A percentile compares a stretch with the other conserved stretches of the same genome.
These are phyloP conservation scores for Symbiodinium pilosum DNA, from an alignment of 73 alveolate genomes.

Conservation along the genomic window DNA sequence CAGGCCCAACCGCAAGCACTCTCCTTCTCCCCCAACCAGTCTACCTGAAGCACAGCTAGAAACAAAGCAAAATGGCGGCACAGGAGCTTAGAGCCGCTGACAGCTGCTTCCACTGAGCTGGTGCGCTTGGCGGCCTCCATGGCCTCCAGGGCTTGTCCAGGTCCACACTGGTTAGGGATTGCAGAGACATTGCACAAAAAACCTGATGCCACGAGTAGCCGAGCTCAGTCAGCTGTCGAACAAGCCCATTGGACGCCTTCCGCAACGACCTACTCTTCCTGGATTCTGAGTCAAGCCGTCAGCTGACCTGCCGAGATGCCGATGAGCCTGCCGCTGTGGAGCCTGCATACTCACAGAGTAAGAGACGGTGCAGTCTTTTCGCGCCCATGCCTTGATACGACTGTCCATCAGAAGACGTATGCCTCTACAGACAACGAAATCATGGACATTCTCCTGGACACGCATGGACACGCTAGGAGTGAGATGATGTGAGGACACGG, in stretches of 20 bases:
- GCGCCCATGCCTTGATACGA: not conserved
- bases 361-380: not conserved
- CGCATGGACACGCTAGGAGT: not conserved
- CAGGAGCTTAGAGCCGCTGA: not conserved
- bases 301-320: not conserved
- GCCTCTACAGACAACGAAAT: not conserved
- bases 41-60: not conserved
- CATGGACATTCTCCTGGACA: too few relatives aligned
- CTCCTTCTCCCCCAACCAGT: not conserved
- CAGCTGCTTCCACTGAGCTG: not conserved
- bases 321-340: not conserved
- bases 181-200: too few relatives aligned
- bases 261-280: too few relatives aligned
- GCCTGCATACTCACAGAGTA: not conserved
- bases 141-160: not conserved
- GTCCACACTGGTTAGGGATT: too few relatives aligned
- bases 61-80: too few relatives aligned
- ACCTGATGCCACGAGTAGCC: slow-evolving; percentile 12
- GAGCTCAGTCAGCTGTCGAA: not conserved
- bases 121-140: not conserved
- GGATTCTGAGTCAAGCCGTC: too few relatives aligned
- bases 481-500: not conserved
- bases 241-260: not conserved
- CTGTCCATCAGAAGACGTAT: not conserved
- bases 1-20: not conserved